A percentile compares a stretch with the other conserved stretches of the same genome.
phyloP scores from a whole-genome alignment of 352 stramenopile genomes.

The Pythium periplocum region DNA sequence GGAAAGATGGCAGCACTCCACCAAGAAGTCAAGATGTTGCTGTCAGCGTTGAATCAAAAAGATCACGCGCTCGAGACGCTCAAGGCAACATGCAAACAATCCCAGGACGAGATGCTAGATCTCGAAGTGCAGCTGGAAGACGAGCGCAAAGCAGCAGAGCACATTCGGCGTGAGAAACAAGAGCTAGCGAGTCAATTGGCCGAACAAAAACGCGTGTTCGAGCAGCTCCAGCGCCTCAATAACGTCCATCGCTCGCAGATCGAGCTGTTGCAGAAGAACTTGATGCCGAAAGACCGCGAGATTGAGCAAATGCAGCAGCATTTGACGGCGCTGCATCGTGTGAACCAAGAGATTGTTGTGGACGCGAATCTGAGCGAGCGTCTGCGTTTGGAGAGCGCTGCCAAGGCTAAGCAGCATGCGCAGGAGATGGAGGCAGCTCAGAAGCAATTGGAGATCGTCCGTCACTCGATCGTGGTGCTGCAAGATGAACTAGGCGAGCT shows the following conservation, averaged over 20 bases:
- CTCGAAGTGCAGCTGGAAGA: slow-evolving; percentile 35
- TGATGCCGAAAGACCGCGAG: slow-evolving; percentile 65
- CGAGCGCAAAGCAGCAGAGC: slow-evolving; percentile 25
- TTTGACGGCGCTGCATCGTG: slow-evolving; percentile 44
- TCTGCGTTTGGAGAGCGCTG: slow-evolving; percentile 38
- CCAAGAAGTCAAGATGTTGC: slow-evolving; percentile 69
- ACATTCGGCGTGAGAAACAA: slow-evolving; percentile 33
- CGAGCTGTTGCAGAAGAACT: slow-evolving; percentile 59
- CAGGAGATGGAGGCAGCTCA: slow-evolving; percentile 27
- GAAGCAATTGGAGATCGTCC: slow-evolving; percentile 34
- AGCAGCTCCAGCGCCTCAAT: slow-evolving; percentile 61
- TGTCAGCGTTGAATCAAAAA: slow-evolving; percentile 51
- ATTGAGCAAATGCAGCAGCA: slow-evolving; percentile 61
- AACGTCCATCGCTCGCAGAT: slow-evolving; percentile 70
- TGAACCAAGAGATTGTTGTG: slow-evolving; percentile 65
- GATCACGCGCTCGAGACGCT: slow-evolving; percentile 43
- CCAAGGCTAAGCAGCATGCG: slow-evolving; percentile 39
- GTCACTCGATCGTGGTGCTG: slow-evolving; percentile 54
- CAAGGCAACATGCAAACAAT: slow-evolving; percentile 21
- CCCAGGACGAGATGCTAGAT: slow-evolving; percentile 20
- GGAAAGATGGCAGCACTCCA: slow-evolving; percentile 51
- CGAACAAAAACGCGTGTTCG: slow-evolving; percentile 37
- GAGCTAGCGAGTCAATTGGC: slow-evolving; percentile 20
- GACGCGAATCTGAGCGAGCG: slow-evolving; percentile 67
- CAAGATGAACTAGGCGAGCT: slow-evolving; percentile 63